These are phyloP conservation scores for Serendipita sp. DNA, from an alignment of 768 basidiomycete species.

Conservation along the genomic window DNA sequence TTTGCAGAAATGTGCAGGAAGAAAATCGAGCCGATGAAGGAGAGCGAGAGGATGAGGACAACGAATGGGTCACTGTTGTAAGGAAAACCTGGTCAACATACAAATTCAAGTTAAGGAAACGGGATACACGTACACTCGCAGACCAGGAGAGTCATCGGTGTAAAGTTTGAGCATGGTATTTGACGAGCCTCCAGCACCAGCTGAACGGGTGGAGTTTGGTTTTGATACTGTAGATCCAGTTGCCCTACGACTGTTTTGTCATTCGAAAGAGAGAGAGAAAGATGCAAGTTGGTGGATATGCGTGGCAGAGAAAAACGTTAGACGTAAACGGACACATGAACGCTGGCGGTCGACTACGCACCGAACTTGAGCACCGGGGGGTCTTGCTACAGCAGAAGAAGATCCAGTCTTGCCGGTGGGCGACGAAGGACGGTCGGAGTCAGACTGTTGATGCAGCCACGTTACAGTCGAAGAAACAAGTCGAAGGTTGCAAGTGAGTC, in stretches of 20 bases:
- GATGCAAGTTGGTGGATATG: neutral
- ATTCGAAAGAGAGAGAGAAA: neutral
- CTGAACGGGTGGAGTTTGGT: constrained; percentile 78
- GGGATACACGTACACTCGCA: constrained; percentile 69
- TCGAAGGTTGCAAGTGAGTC: neutral
- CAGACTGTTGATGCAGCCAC: constrained; percentile 7
- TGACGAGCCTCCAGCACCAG: constrained; percentile 88
- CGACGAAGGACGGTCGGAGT: constrained; percentile 10
- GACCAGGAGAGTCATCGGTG: constrained; percentile 93
- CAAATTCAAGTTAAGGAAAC: neutral
- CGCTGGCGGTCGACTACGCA: constrained; percentile 3
- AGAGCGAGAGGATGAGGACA: constrained; percentile 85
- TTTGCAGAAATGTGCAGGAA: constrained; percentile 97
- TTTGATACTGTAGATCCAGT: constrained; percentile 44
- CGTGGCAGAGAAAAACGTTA: neutral
- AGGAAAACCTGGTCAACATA: neutral
- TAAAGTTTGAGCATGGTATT: constrained; percentile 99
- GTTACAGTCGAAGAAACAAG: neutral
- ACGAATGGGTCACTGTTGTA: constrained; percentile 78
- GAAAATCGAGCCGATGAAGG: constrained; percentile 96
- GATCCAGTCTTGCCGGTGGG: constrained; percentile 10
- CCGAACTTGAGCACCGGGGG: constrained; percentile 14
- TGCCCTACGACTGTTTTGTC: constrained; percentile 41
- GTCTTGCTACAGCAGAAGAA: constrained; percentile 11
- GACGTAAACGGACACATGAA: neutral